phyloP scores from a whole-genome alignment of 768 basidiomycete species.

The Nidula microcarpa region DNA sequence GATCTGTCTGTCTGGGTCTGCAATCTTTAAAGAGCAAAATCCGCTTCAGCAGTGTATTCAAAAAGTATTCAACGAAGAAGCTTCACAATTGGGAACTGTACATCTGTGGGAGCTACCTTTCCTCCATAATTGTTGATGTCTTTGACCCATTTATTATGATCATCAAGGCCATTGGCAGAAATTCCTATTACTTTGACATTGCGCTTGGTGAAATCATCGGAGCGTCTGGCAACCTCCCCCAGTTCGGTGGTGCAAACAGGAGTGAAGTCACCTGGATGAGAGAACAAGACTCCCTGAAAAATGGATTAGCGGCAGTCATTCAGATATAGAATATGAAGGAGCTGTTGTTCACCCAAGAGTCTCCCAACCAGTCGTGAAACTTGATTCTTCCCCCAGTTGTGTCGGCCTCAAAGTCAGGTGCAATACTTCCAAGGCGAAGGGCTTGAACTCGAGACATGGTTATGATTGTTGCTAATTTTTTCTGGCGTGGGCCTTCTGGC shows the following conservation, averaged over 20 bases:
- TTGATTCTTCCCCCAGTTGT: constrained; percentile 86
- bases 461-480: no score
- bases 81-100: constrained; percentile 90
- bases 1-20: constrained; percentile 83
- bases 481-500: no score
- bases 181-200: constrained; percentile 93
- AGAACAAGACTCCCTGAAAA: constrained; percentile 79
- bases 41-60: background rate
- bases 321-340: background rate
- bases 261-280: constrained; percentile 92
- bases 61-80: background rate
- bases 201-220: constrained; percentile 79
- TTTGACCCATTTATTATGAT: constrained; percentile 84
- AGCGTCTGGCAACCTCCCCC: constrained; percentile 88
- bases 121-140: constrained; percentile 84
- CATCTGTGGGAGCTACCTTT: constrained; percentile 66
- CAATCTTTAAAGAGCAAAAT: constrained; percentile 57
- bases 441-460: constrained; percentile 7
- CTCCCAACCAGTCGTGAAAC: constrained; percentile 90
- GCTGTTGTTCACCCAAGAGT: constrained; percentile 67
- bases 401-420: constrained; percentile 89
- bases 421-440: constrained; percentile 81
- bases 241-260: constrained; percentile 97
- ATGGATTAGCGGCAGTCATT: background rate
- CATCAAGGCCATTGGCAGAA: constrained; percentile 83